Base-by-base conservation (phyloP, 768 basidiomycete genomes). In the Daedaleopsis nitida region DNA sequence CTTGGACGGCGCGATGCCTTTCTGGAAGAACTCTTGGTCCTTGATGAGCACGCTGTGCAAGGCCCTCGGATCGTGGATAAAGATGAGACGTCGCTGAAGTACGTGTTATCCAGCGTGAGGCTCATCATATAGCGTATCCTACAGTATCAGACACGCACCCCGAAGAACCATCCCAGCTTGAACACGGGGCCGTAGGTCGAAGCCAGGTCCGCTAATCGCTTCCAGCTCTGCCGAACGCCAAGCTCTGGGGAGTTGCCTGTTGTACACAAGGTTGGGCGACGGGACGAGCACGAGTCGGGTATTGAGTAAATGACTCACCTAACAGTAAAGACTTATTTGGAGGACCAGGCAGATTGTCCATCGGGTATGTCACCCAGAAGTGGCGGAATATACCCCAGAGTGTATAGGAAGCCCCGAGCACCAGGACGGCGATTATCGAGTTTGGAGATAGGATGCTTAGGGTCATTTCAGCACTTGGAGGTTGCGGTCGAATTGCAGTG, bases 21-120 rank as follows among this genome's bases (percentile, higher is more conserved):
- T 57, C 3, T 52, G 52, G 57, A 77, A 83, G 11, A 73, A 71
- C 45, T 80, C 76, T 59, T 78, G 78, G 43, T 84, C 83, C 63
- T 81, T 83, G n/a, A 78, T 52, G 7, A 82, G 63, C 32, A 84
- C 77, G 37, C 74, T 77, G 38, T 81, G 79, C 23, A 84, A 66
- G 2, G 83, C 83, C 23, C 68, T 73, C 4, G 83, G 80, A 64
- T 85, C 83, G 21, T 57, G 35, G 73, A 83, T 71, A 57, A 81
- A 81, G 2, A 84, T 68, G 67, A 81, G 78, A 55, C 80, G 78
- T 48, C 78, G 77, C 81, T 82, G 27, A 32, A 32, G 27, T 32
- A 23, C 24, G 59, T 45, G 24, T 24, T 34, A 12, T 4, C 21
- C 48, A 50, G 14, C 52, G 39, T 10, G 35, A 51, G 32, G 11